Base-by-base conservation (phyloP, 345 rosid genomes). In the Tarenaya hassleriana region DNA sequence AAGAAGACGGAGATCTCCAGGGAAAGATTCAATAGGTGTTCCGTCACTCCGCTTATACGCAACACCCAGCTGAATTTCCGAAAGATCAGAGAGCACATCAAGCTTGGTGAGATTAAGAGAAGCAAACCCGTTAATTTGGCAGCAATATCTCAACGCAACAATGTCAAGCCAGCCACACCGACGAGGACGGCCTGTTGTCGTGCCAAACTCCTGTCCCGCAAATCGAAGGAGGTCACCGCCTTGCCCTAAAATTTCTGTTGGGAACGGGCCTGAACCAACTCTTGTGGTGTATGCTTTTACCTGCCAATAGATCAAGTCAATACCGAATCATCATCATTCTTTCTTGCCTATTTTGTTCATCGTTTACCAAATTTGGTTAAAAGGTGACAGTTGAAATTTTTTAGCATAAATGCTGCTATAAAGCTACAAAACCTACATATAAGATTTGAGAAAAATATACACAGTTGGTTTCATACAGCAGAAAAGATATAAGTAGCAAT, bases 131-230 rank as follows among this genome's bases (percentile, higher is more conserved):
- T 92, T 92, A 59, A 92, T 81, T 65, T 81, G 94, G 69, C 94
- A 88, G 66, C 84, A 70, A 66, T 66, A 92, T 62, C 66, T 85
- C 68, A 88, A 66, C 4, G 96, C 96, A 72, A 92, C 98, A 44
- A 92, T 55, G 72, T 92, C 98, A 7, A 92, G 96, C 98, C 98
- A 92, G 34, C 96, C 98, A 63, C 98, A 92, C 47, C 96, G 95
- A 31, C 98, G 94, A 69, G 98, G 98, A 38, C 96, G 98, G 21
- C 98, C 98, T 8, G 96, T 92, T 20, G 95, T 83, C 17, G 98
- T 88, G 55, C 98, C 98, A 69, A 92, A 88, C 73, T 85, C 98
- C 45, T 88, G 95, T 55, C 96, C 98, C 33, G 83, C 86, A 66
- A 75, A 69, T 74, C 96, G 73, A 17, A 92, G 96, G 55, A 75